phyloP scores from a whole-genome alignment of 768 basidiomycete species.

The Boletus subcaerulescens region DNA sequence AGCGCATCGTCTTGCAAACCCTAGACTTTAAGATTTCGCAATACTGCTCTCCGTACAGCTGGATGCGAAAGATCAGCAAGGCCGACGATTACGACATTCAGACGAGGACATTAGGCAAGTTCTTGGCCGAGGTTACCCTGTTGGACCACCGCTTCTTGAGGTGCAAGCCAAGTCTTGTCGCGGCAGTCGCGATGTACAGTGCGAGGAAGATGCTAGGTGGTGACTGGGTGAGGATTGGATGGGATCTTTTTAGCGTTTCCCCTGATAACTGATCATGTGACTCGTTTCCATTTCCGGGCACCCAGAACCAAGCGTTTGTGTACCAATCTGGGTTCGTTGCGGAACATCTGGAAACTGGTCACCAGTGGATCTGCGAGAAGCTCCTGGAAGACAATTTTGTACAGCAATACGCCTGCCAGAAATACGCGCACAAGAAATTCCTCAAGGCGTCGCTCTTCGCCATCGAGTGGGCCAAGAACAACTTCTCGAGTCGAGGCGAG shows the following conservation, averaged over 20 bases:
- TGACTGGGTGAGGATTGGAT: slow-evolving; percentile 77
- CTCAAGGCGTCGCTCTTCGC: slow-evolving; percentile 85
- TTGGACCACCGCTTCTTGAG: slow-evolving; percentile 90
- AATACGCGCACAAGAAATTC: slow-evolving; percentile 98
- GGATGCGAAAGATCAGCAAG: slow-evolving; percentile 98
- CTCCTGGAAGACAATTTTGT: slow-evolving; percentile 76
- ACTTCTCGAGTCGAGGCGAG: slow-evolving; percentile 36
- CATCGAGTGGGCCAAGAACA: slow-evolving; percentile 65
- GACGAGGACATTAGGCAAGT: slow-evolving; percentile 95
- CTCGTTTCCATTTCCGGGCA: slow-evolving; percentile 23
- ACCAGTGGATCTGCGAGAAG: slow-evolving; percentile 79
- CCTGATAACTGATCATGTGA: slow-evolving; percentile 31
- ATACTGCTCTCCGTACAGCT: slow-evolving; percentile 98
- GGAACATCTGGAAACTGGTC: slow-evolving; percentile 79
- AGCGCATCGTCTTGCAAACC: slow-evolving; percentile 92
- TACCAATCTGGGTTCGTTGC: slow-evolving; percentile 92
- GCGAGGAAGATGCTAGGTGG: slow-evolving; percentile 92
- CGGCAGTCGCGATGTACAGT: slow-evolving; percentile 97
- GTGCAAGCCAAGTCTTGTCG: slow-evolving; percentile 89
- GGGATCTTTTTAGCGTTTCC: slow-evolving; percentile 9
- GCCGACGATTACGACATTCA: slow-evolving; percentile 99
- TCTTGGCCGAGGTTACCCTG: slow-evolving; percentile 93
- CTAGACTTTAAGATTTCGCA: slow-evolving; percentile 94
- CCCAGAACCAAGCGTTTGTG: slow-evolving; percentile 84
- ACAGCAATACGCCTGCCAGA: slow-evolving; percentile 88